Evolutionary conservation across 805 yeast genomes (phyloP), one percentile per base, ranked within the genome.

Genomic region (Ogataea allantospora): DNA sequence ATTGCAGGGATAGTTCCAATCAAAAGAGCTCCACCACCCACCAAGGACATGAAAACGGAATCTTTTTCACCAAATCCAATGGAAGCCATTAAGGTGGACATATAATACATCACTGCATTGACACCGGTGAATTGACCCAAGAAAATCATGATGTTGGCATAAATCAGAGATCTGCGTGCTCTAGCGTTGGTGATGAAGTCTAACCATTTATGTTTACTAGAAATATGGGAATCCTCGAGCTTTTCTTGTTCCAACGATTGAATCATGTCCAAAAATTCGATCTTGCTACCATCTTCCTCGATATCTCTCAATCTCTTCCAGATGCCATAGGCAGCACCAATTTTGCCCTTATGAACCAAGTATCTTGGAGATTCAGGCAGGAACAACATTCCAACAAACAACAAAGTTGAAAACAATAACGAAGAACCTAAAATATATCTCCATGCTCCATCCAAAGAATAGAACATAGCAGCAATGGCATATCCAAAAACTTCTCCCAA

Each of bases 91-190:
- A 79, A 61, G 3, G 73, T 73, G 31, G 82, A 71, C 75, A 78
- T 70, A 58, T 79, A 75, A 64, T 78, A 79, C 75, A 78, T 68
- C 42, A 79, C 72, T 27, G 80, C 84, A 51, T 79, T 79, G 49
- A 79, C 73, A 66, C 85, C 85, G 4, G 84, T 78, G 62, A 79
- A 70, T 57, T 79, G 86, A 35, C 82, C 82, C 39, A 77, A 64
- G 48, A 71, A 59, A 39, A 77, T 68, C 83, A 78, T 77, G 48
- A 74, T 68, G 35, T 66, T 65, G 7, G 83, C 70, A 54, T 77
- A 78, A 14, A 75, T 58, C 30, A 79, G 64, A 8, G 84, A 80
- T 52, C 84, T 73, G 47, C 84, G 71, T 55, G 73, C 74, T 58
- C 86, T 71, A 30, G 81, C 71, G 37, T 71, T 65, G 10, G 68